phyloP scores from a whole-genome alignment of 2,329 filamentous ascomycete genomes.

The Apiospora saccharicola region DNA sequence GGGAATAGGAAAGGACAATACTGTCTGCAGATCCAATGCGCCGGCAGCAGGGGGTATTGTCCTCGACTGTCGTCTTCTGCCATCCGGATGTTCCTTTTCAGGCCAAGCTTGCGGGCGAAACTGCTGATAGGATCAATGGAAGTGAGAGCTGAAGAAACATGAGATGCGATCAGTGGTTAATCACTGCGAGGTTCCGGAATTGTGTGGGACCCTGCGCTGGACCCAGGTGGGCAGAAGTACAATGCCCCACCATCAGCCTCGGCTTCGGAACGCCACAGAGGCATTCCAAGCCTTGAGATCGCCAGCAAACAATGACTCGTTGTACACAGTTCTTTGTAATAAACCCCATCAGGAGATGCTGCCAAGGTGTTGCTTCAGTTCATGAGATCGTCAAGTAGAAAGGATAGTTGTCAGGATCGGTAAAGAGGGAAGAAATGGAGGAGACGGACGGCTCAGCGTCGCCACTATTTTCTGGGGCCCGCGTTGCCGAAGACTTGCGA shows the following conservation, averaged over 20 bases:
- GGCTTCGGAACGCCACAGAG: background rate
- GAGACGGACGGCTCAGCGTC: background rate
- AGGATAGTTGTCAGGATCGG: background rate
- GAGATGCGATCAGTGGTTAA: background rate
- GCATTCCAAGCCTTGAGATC: background rate
- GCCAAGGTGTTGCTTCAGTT: background rate
- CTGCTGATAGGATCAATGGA: conserved; percentile 3
- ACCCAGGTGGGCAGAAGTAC: background rate
- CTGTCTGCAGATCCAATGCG: background rate
- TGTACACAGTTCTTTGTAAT: background rate
- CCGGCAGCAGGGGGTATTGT: background rate
- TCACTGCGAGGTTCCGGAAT: background rate
- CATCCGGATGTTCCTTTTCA: background rate
- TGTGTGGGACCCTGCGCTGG: background rate
- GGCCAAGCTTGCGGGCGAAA: background rate
- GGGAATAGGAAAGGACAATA: background rate
- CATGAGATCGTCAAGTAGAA: background rate
- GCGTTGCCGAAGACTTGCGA: background rate
- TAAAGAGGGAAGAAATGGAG: background rate
- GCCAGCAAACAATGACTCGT: background rate
- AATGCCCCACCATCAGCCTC: background rate
- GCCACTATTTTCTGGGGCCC: conserved; percentile 16
- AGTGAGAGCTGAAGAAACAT: background rate
- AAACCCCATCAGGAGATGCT: background rate
- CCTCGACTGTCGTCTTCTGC: background rate